Evolutionary conservation across 1,139 yeast species (phyloP).

Genomic region (Blastobotrys raffinosifermentans): DNA sequence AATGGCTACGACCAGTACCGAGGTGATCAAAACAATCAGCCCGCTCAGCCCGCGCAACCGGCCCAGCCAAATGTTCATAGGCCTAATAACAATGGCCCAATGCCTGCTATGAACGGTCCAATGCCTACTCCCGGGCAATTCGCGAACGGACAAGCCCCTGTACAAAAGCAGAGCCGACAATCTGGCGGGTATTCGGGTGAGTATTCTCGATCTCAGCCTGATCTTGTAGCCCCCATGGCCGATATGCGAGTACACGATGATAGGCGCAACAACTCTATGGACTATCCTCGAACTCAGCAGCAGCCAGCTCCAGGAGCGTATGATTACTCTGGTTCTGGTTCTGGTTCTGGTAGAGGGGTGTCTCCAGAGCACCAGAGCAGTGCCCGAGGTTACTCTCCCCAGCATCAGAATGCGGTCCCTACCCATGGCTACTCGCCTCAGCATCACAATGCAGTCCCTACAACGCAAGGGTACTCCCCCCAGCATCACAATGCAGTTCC

Average conservation of each 20-base stretch:
- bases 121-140: too few species aligned
- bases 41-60: conserved; percentile 5
- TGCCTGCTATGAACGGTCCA: conserved; percentile 5
- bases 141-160: too few species aligned
- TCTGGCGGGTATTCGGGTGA: not conserved
- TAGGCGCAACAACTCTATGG: not conserved
- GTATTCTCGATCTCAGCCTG: conserved; percentile 5
- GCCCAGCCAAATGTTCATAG: conserved; percentile 3
- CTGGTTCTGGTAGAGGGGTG: too few species aligned
- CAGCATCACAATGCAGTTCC: too few species aligned
- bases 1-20: too few species aligned
- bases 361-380: conserved; percentile 5
- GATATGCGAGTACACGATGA: conserved; percentile 1
- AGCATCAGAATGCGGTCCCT: conserved; percentile 3
- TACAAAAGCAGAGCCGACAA: too few species aligned
- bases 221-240: conserved; percentile 4
- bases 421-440: conserved; percentile 9
- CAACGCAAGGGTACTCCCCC: conserved; percentile 1
- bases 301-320: not conserved
- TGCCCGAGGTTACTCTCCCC: conserved; percentile 5
- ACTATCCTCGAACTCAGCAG: conserved; percentile 9
- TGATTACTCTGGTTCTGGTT: not conserved
- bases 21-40: too few species aligned
- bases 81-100: conserved; percentile 7
- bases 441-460: conserved; percentile 3